These are phyloP conservation scores for Eremochloa ophiuroides DNA, from an alignment of 176 grass and related monocot genomes.

Conservation along the genomic window DNA sequence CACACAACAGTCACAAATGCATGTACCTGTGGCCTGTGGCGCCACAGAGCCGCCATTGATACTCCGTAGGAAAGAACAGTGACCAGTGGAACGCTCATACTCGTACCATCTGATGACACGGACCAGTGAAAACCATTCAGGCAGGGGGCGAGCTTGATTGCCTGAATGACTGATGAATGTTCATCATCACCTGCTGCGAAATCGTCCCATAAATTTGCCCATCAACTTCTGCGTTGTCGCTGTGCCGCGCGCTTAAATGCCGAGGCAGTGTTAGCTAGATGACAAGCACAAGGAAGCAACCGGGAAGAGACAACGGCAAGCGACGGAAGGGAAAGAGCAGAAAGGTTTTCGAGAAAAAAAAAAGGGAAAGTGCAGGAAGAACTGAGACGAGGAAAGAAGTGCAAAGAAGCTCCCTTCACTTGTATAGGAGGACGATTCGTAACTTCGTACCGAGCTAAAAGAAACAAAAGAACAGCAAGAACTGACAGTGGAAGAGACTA, in stretches of 20 bases:
- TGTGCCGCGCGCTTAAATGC: slow-evolving; percentile 16
- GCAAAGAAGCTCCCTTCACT: no score
- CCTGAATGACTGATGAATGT: slow-evolving; percentile 56
- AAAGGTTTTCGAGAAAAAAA: no score
- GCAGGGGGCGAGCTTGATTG: background rate
- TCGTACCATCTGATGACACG: background rate
- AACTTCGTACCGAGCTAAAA: slow-evolving; percentile 13
- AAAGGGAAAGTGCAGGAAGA: background rate
- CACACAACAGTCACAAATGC: background rate
- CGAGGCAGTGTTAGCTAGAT: slow-evolving; percentile 13
- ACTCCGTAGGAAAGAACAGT: background rate
- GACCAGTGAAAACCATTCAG: background rate
- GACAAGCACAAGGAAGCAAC: slow-evolving; percentile 44
- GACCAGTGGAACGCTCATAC: background rate
- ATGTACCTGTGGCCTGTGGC: slow-evolving; percentile 30
- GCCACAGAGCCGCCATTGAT: slow-evolving; percentile 21
- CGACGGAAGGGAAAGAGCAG: background rate
- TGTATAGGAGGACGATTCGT: no score
- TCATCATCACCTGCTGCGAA: slow-evolving; percentile 29
- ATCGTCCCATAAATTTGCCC: slow-evolving; percentile 8
- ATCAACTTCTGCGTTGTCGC: slow-evolving; percentile 14
- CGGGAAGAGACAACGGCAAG: slow-evolving; percentile 32
- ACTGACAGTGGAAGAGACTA: slow-evolving; percentile 4
- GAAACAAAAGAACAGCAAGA: slow-evolving; percentile 25
- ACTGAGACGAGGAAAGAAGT: background rate